Conservation (phyloP, 1,284 basidiomycete genomes). For the Boletus semigastroideus region DNA sequence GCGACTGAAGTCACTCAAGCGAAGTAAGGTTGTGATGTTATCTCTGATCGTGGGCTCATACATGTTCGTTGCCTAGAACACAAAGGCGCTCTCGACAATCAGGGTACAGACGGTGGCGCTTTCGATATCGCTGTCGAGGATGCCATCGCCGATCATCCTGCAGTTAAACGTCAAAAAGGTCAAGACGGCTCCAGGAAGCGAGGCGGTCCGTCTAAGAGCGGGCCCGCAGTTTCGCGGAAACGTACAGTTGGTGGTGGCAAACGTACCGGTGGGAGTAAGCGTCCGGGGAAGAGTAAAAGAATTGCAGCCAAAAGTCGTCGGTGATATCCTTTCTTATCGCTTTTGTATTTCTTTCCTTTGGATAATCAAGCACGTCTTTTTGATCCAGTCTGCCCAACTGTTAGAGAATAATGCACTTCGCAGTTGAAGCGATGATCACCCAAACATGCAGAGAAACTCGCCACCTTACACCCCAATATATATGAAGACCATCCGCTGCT, state of each 20-base stretch:
- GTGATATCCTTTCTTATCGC: conserved; percentile 13
- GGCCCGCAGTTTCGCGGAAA: conserved; percentile 22
- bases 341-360: conserved; percentile 15
- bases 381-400: neutral
- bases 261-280: conserved; percentile 39
- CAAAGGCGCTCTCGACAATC: conserved; percentile 79
- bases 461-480: conserved; percentile 14
- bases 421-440: no score
- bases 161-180: conserved; percentile 53
- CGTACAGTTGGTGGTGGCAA: conserved; percentile 26
- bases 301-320: conserved; percentile 44
- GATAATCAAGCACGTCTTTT: neutral
- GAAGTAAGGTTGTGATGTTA: conserved; percentile 54
- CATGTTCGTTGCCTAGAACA: conserved; percentile 52
- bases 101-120: conserved; percentile 68
- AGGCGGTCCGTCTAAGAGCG: conserved; percentile 12
- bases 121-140: conserved; percentile 88
- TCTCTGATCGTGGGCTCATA: neutral
- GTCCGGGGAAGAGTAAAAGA: conserved; percentile 65
- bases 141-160: conserved; percentile 73
- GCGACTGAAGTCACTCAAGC: conserved; percentile 78
- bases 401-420: neutral
- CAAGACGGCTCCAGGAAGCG: conserved; percentile 24
- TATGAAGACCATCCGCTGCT: conserved; percentile 22
- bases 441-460: neutral